phyloP scores from a whole-genome alignment of 1,284 basidiomycete species.

The Exobasidium rhododendri region DNA sequence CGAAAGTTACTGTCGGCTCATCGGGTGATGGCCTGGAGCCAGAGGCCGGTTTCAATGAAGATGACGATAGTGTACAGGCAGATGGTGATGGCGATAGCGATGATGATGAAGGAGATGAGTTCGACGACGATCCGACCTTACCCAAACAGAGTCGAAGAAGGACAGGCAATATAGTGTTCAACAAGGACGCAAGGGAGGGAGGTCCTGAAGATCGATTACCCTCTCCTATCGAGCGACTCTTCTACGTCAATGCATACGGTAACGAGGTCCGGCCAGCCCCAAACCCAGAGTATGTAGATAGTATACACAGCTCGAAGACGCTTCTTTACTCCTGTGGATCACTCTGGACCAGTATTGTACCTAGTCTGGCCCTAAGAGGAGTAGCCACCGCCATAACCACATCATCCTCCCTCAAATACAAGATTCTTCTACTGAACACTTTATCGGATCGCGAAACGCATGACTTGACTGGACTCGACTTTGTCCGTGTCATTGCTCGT shows the following conservation, averaged over 20 bases:
- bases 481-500: slow-evolving; percentile 61
- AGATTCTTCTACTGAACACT: slow-evolving; percentile 81
- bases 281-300: slow-evolving; percentile 73
- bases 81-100: slow-evolving; percentile 4
- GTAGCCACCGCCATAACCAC: slow-evolving; percentile 75
- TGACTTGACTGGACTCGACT: slow-evolving; percentile 78
- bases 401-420: slow-evolving; percentile 70
- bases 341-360: slow-evolving; percentile 82
- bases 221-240: slow-evolving; percentile 60
- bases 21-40: slow-evolving; percentile 40
- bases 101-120: slow-evolving; percentile 10
- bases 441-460: slow-evolving; percentile 86
- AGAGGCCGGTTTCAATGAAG: slow-evolving; percentile 3
- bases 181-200: slow-evolving; percentile 24
- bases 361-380: slow-evolving; percentile 80
- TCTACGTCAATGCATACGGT: slow-evolving; percentile 73
- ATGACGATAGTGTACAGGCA: slow-evolving; percentile 24
- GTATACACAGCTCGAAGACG: slow-evolving; percentile 66
- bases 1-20: slow-evolving; percentile 30
- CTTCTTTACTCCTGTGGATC: slow-evolving; percentile 85
- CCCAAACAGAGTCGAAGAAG: slow-evolving; percentile 56
- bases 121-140: neutral
- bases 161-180: slow-evolving; percentile 61
- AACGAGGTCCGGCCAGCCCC: slow-evolving; percentile 80
- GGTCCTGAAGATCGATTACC: neutral